phyloP scores from a whole-genome alignment of 495 filamentous ascomycete genomes.

The Filosporella fistucella region DNA sequence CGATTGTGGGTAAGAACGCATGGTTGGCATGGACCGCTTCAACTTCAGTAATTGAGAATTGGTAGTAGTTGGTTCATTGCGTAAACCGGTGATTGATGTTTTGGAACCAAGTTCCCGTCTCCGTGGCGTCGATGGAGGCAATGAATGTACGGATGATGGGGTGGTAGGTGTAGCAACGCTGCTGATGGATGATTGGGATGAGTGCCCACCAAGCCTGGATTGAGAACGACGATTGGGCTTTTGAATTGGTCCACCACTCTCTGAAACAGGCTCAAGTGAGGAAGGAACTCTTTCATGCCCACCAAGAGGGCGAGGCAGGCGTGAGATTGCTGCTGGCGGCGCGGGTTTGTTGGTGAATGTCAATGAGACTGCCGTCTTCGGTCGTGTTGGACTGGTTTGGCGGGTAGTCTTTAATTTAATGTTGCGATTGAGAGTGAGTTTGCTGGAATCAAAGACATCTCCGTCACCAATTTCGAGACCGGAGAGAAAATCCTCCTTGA shows the following conservation, averaged over 20 bases:
- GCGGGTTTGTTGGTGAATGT: conserved; percentile 79
- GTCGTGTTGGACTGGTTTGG: conserved; percentile 57
- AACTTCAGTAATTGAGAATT: conserved; percentile 70
- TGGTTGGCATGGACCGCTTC: conserved; percentile 84
- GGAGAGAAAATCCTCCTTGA: conserved; percentile 79
- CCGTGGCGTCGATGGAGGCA: conserved; percentile 48
- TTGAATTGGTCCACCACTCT: conserved; percentile 71
- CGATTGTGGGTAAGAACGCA: conserved; percentile 50
- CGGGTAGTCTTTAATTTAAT: conserved; percentile 74
- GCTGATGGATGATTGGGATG: conserved; percentile 56
- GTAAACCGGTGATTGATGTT: conserved; percentile 45
- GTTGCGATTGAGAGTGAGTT: conserved; percentile 87
- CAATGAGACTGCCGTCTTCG: conserved; percentile 75
- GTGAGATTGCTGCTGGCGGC: conserved; percentile 28
- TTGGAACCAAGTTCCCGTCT: conserved; percentile 56
- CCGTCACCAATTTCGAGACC: conserved; percentile 84
- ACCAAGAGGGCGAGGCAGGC: conserved; percentile 59
- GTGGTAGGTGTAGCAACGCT: conserved; percentile 56
- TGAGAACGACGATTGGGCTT: conserved; percentile 49
- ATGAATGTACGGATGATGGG: conserved; percentile 42
- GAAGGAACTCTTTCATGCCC: conserved; percentile 63
- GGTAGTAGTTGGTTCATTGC: conserved; percentile 61
- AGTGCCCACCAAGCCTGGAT: conserved; percentile 59
- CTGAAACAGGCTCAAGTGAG: conserved; percentile 88
- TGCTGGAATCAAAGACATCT: conserved; percentile 72